Conservation (phyloP, 306 rosid genomes). For the Canavalia ensiformis region DNA sequence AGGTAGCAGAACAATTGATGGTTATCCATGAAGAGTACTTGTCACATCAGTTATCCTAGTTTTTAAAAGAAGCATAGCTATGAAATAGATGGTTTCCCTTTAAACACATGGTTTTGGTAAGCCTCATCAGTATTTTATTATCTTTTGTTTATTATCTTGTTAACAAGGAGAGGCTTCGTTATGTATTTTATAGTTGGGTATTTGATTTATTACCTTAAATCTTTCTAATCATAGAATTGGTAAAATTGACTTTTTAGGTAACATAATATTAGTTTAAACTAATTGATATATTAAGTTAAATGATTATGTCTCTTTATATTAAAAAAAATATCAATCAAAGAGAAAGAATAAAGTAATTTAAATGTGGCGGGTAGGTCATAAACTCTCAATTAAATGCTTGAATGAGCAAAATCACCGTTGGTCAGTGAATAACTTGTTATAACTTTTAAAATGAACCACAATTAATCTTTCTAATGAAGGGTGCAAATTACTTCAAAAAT, state of each 20-base stretch:
- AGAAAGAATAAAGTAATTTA: background rate
- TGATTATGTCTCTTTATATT: background rate
- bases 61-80: background rate
- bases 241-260: background rate
- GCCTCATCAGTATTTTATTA: background rate
- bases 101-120: conserved; percentile 22
- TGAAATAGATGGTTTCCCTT: conserved; percentile 15
- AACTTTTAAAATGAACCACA: background rate
- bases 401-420: background rate
- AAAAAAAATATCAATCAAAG: background rate
- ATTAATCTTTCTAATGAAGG: no score
- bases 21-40: conserved; percentile 65
- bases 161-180: background rate
- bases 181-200: background rate
- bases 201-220: background rate
- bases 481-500: no score
- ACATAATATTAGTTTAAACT: background rate
- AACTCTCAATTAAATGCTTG: background rate
- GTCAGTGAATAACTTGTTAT: background rate
- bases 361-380: background rate
- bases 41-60: conserved; percentile 34
- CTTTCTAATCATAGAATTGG: background rate
- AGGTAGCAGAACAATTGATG: conserved; percentile 83
- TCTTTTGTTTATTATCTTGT: background rate
- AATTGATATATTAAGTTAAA: background rate